A percentile compares a stretch with the other conserved stretches of the same genome.
These are phyloP conservation scores for Caryopteris hybrid DNA, from an alignment of 305 asterid species.

Conservation along the genomic window DNA sequence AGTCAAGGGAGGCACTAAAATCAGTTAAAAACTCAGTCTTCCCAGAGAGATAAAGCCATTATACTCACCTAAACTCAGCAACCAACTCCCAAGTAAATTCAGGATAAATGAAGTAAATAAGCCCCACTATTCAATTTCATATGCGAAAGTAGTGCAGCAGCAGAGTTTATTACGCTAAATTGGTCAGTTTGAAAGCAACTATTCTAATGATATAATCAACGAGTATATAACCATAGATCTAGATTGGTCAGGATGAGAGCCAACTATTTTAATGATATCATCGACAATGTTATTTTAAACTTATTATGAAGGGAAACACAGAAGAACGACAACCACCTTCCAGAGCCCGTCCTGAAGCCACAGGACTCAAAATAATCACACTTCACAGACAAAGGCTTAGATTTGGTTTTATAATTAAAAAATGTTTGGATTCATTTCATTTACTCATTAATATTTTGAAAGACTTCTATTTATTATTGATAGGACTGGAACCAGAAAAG, in stretches of 20 bases:
- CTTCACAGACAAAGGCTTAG: neutral
- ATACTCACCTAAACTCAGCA: neutral
- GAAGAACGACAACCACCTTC: neutral
- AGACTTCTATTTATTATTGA: neutral
- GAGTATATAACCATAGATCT: too few relatives aligned
- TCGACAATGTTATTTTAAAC: neutral
- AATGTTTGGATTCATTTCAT: neutral
- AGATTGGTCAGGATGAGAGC: neutral
- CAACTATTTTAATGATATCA: neutral
- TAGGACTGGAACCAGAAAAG: neutral
- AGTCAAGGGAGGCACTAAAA: neutral
- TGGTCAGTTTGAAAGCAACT: neutral
- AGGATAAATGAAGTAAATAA: neutral
- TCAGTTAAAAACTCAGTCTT: neutral
- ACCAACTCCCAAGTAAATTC: neutral
- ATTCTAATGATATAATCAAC: too few relatives aligned
- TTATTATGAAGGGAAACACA: neutral
- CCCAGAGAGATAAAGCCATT: neutral
- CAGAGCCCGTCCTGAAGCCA: neutral
- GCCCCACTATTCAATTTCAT: neutral
- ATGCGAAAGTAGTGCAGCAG: too few relatives aligned
- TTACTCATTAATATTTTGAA: too few relatives aligned
- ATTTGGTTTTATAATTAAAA: neutral
- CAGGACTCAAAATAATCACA: neutral
- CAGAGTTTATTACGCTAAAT: too few relatives aligned